Base-by-base conservation (phyloP, 2,329 filamentous ascomycete genomes). In the Aspergillus vadensis region DNA sequence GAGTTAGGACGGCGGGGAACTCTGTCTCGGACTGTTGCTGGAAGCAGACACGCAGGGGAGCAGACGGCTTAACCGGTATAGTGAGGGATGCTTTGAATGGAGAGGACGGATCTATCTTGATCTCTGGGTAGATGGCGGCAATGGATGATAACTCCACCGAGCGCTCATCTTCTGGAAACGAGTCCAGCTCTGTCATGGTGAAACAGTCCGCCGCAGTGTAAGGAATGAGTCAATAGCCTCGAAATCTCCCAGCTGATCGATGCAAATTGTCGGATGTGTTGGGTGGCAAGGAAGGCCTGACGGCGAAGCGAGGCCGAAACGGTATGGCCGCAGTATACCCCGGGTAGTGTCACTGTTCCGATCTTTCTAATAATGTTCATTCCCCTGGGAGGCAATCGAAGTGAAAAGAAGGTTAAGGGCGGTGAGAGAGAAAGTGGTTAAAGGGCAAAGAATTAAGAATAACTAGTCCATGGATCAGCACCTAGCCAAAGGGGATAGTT, bases 121-220 rank as follows among this genome's bases (percentile, higher is more conserved):
- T 80, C 73, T 89, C 86, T 1, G 86, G 86, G 61, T 81, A 89
- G 59, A 89, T 89, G 53, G 86, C 85, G 48, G 81, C 79, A 59
- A 89, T 81, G 23, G 85, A 82, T 9, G 79, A 81, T 50, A 88
- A 76, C 73, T 89, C 86, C 66, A 86, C 81, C 30, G 80, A 78
- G 63, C 86, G 82, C 66, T 88, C 86, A 69, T 88, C 85, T 12
- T 83, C 81, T 10, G 59, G 57, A 21, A 68, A 59, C 19, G 60
- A 58, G 15, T 69, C 67, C 55, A 71, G 67, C 65, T 79, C 77
- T 52, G 74, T 71, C 77, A 80, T 78, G 17, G 49, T 63, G 59
- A 10, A 54, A 51, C 61, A 36, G 54, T 39, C 36, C 36, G 50
- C 47, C 23, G 17, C 44, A 41, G 19, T 25, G n/a, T 48, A 43